Evolutionary conservation across 2,329 filamentous ascomycete species (phyloP), one percentile per base, ranked within the genome.

Genomic region (Epichloe baconii): DNA sequence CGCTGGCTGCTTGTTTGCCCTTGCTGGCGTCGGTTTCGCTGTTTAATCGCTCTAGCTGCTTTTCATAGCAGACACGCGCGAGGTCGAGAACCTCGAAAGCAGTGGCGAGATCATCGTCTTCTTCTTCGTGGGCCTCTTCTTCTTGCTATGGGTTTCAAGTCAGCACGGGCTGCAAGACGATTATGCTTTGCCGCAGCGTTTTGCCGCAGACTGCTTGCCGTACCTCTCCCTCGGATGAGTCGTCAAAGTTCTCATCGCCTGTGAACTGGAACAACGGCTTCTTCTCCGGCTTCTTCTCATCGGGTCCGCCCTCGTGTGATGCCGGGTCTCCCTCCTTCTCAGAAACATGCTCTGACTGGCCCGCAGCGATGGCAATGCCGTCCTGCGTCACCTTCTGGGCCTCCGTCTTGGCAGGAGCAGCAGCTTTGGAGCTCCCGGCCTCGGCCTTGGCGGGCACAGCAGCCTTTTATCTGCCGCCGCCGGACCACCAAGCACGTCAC

Each of bases 161-260:
- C 14, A 49, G 48, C 34, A 44, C 36, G 17, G 7, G 14, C 19
- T 14, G 4, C 8, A 23, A 35, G 21, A 21, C 11, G 10, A 21
- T 15, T n/a, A 31, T 35, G 15, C 12, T 42, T 35, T 12, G 7
- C 11, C 19, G 31, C 31, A 5, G 15, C 10, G 19, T 31, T 41
- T 41, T 21, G 14, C 19, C 31, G 10, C 21, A 21, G 17, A 17
- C 10, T 10, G 17, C 5, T 42, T 38, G 19, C 8, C 68, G 74
- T 56, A 74, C 80, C 48, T 81, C 82, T 47, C 88, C 85, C 7
- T 85, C 85, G 47, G 93, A 88, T 0, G 84, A 87, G 50, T 86
- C 83, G 50, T 88, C 86, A 71, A 88, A 95, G 64, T 95, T 91
- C 68, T 96, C 91, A 64, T 97, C 91, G 52, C 93, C 93, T 4